These are phyloP conservation scores for Vicia villosa DNA, from an alignment of 306 rosid species.

Conservation along the genomic window DNA sequence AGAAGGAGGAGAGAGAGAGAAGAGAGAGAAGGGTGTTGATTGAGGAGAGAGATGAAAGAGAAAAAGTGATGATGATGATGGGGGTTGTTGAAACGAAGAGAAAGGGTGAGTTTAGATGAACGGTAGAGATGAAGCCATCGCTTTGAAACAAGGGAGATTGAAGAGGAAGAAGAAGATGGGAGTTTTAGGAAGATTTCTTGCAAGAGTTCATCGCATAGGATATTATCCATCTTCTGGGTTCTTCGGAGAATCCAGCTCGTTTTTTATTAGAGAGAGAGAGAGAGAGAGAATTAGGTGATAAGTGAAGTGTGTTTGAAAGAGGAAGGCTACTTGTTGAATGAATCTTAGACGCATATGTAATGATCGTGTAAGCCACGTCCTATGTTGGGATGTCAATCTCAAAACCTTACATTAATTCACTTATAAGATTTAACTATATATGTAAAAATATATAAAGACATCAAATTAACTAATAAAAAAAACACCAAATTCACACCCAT, in stretches of 20 bases:
- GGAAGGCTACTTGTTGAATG: slow-evolving; percentile 34
- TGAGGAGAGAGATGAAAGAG: slow-evolving; percentile 55
- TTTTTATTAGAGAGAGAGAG: neutral
- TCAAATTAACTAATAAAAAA: too few relatives aligned
- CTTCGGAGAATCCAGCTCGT: neutral
- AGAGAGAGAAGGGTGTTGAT: slow-evolving; percentile 62
- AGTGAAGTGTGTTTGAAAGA: slow-evolving; percentile 36
- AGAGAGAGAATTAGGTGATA: slow-evolving; percentile 34
- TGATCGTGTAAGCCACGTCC: slow-evolving; percentile 50
- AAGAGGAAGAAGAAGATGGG: slow-evolving; percentile 46
- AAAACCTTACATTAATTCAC: too few relatives aligned
- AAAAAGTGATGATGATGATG: slow-evolving; percentile 37
- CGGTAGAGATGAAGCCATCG: slow-evolving; percentile 89
- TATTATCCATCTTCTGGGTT: slow-evolving; percentile 47
- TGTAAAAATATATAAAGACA: too few relatives aligned
- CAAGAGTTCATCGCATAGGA: slow-evolving; percentile 72
- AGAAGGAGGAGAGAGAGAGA: slow-evolving; percentile 51
- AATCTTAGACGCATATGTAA: slow-evolving; percentile 32
- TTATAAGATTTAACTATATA: too few relatives aligned
- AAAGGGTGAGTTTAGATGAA: slow-evolving; percentile 62
- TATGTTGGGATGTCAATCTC: neutral
- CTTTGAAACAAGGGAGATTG: slow-evolving; percentile 72
- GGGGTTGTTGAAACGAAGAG: slow-evolving; percentile 49
- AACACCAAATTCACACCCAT: too few relatives aligned
- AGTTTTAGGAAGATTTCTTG: slow-evolving; percentile 74